Evolutionary conservation across 208 protist genomes (phyloP).

Genomic region (Endotrypanum monterogeii): DNA sequence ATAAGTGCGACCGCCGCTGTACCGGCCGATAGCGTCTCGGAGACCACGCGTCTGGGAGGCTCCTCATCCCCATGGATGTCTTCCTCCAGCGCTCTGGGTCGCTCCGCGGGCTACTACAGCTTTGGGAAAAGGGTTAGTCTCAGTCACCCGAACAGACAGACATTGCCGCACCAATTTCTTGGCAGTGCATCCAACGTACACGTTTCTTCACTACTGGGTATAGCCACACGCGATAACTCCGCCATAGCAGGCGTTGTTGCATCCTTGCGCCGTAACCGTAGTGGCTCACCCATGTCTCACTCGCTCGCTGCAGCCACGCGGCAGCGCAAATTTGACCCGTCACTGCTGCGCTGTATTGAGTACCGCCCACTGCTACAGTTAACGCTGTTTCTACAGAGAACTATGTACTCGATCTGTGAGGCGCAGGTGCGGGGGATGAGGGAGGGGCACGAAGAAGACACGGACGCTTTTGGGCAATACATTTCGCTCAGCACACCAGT

Average conservation of each 20-base stretch:
- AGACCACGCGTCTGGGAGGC: constrained; percentile 1
- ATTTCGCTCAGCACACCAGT: not conserved
- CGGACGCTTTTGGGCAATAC: not conserved
- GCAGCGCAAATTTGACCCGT: constrained; percentile 29
- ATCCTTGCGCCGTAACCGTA: not conserved
- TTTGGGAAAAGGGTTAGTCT: constrained; percentile 52
- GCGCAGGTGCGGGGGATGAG: constrained; percentile 1
- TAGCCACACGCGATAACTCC: constrained; percentile 11
- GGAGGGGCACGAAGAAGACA: not conserved
- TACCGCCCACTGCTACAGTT: constrained; percentile 59
- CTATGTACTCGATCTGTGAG: constrained; percentile 18
- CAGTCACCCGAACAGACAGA: constrained; percentile 53
- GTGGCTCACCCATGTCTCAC: not conserved
- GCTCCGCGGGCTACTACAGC: constrained; percentile 75
- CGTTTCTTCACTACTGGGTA: constrained; percentile 3
- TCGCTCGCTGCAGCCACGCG: constrained; percentile 6
- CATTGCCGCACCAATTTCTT: constrained; percentile 45
- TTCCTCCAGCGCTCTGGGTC: constrained; percentile 34
- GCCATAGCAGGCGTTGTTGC: constrained; percentile 4
- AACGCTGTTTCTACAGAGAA: constrained; percentile 62
- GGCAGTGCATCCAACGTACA: constrained; percentile 31
- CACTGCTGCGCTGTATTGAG: constrained; percentile 41
- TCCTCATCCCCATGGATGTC: constrained; percentile 33
- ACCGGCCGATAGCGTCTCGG: not conserved
- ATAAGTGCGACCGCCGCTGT: not conserved